These are phyloP conservation scores for Grosmannia penicillata DNA, from an alignment of 2,329 filamentous ascomycete genomes.

Conservation along the genomic window DNA sequence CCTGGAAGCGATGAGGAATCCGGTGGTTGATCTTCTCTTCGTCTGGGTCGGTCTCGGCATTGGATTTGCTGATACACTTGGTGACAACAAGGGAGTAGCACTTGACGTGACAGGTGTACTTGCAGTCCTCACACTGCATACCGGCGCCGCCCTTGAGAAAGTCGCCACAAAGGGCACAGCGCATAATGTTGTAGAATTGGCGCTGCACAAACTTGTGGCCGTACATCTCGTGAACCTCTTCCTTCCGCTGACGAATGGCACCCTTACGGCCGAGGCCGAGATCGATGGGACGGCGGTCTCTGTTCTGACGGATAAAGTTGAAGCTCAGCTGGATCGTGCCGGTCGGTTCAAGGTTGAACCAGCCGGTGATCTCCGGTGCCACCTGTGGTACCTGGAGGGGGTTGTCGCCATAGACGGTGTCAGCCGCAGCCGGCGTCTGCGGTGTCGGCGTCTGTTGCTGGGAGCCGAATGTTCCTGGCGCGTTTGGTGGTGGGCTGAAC, in stretches of 20 bases:
- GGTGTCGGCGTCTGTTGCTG: constrained; percentile 11
- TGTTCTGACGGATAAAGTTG: constrained; percentile 83
- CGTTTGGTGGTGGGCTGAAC: constrained; percentile 29
- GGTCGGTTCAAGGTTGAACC: constrained; percentile 93
- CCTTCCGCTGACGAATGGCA: constrained; percentile 92
- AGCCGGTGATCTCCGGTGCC: constrained; percentile 62
- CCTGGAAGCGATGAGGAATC: constrained; percentile 91
- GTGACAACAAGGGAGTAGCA: constrained; percentile 95
- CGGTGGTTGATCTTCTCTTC: constrained; percentile 99
- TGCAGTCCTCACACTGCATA: constrained; percentile 99
- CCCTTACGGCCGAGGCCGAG: constrained; percentile 87
- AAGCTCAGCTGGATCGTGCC: constrained; percentile 84
- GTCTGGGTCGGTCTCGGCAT: constrained; percentile 93
- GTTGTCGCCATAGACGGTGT: constrained; percentile 11
- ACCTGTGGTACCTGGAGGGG: constrained; percentile 27
- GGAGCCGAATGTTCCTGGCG: constrained; percentile 17
- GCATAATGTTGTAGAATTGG: constrained; percentile 99
- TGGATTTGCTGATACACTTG: constrained; percentile 99
- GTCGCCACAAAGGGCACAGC: constrained; percentile 91
- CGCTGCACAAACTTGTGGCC: constrained; percentile 98
- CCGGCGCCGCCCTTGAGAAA: constrained; percentile 97
- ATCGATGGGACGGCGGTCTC: constrained; percentile 69
- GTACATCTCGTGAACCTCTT: constrained; percentile 96
- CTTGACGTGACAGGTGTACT: constrained; percentile 97
- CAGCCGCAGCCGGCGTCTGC: constrained; percentile 10